These are phyloP conservation scores for Penicillium expansum DNA, from an alignment of 2,329 filamentous ascomycete genomes.

Conservation along the genomic window DNA sequence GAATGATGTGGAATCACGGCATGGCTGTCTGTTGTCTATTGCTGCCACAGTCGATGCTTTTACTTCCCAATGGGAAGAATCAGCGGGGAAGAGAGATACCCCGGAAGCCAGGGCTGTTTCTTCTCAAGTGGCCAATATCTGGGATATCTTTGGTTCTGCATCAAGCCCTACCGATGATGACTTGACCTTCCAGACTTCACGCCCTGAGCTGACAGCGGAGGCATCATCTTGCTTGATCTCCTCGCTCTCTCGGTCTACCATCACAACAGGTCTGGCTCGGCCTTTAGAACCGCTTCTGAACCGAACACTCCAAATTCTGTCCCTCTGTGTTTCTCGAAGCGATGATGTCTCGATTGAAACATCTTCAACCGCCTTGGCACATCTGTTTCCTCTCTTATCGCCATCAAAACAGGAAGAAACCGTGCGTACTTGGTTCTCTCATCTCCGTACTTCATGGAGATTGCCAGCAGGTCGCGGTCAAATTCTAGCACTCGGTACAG, in stretches of 20 bases:
- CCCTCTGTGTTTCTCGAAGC: conserved; percentile 40
- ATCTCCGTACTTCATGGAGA: conserved; percentile 37
- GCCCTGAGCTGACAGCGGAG: conserved; percentile 45
- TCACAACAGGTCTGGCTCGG: conserved; percentile 7
- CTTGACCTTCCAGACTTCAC: conserved; percentile 39
- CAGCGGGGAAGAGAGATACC: conserved; percentile 18
- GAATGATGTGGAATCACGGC: conserved; percentile 43
- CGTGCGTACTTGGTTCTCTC: conserved; percentile 41
- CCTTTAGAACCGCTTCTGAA: conserved; percentile 28
- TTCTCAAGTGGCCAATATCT: conserved; percentile 31
- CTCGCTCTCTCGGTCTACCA: conserved; percentile 35
- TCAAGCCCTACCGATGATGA: conserved; percentile 37
- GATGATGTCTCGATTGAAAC: conserved; percentile 43
- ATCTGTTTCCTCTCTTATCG: conserved; percentile 41
- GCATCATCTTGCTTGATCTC: conserved; percentile 40
- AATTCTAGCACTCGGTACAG: conserved; percentile 42
- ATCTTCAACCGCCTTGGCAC: conserved; percentile 40
- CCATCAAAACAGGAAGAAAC: conserved; percentile 32
- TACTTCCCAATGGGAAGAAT: conserved; percentile 18
- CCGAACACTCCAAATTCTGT: conserved; percentile 34
- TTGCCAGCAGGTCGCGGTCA: conserved; percentile 44
- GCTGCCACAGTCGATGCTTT: conserved; percentile 39
- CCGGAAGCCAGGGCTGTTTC: conserved; percentile 29
- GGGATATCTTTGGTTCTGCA: conserved; percentile 39
- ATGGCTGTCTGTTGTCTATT: conserved; percentile 45